phyloP scores from a whole-genome alignment of 352 stramenopile genomes.

The Phytophthora fragariae region DNA sequence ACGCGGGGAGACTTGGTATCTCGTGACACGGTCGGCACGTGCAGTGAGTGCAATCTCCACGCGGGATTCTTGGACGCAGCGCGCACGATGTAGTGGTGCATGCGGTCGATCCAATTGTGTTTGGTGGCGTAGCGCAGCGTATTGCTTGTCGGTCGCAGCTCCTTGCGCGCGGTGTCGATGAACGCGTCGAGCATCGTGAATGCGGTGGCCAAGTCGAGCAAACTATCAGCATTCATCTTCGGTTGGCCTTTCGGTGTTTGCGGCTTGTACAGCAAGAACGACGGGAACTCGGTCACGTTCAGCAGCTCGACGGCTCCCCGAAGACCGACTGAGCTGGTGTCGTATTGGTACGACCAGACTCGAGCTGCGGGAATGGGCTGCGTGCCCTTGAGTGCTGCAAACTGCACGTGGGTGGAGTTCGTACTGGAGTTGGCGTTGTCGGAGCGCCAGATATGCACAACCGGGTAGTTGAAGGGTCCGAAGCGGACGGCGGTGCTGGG shows the following conservation, averaged over 20 bases:
- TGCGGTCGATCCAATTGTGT: constrained; percentile 50
- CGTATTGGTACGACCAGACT: constrained; percentile 51
- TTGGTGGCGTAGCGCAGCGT: constrained; percentile 37
- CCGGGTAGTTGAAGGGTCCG: constrained; percentile 57
- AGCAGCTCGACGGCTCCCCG: constrained; percentile 39
- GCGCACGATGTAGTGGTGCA: constrained; percentile 44
- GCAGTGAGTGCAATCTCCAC: constrained; percentile 40
- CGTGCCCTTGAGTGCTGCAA: constrained; percentile 30
- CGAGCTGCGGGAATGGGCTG: constrained; percentile 15
- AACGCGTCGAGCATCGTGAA: constrained; percentile 50
- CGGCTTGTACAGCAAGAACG: constrained; percentile 39
- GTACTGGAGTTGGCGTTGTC: constrained; percentile 3
- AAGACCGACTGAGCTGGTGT: constrained; percentile 45
- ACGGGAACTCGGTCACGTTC: constrained; percentile 37
- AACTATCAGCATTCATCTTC: constrained; percentile 10
- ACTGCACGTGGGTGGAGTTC: neutral
- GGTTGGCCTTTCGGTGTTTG: neutral
- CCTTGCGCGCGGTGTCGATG: constrained; percentile 12
- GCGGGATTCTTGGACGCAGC: constrained; percentile 22
- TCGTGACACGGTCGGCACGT: constrained; percentile 16
- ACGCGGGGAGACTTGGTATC: constrained; percentile 1
- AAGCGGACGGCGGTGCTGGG: constrained; percentile 46
- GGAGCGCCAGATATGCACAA: constrained; percentile 40
- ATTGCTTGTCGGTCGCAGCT: neutral
- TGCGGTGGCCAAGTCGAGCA: constrained; percentile 26